Evolutionary conservation across 2,329 filamentous ascomycete species (phyloP).

Genomic region (Verticillium longisporum): DNA sequence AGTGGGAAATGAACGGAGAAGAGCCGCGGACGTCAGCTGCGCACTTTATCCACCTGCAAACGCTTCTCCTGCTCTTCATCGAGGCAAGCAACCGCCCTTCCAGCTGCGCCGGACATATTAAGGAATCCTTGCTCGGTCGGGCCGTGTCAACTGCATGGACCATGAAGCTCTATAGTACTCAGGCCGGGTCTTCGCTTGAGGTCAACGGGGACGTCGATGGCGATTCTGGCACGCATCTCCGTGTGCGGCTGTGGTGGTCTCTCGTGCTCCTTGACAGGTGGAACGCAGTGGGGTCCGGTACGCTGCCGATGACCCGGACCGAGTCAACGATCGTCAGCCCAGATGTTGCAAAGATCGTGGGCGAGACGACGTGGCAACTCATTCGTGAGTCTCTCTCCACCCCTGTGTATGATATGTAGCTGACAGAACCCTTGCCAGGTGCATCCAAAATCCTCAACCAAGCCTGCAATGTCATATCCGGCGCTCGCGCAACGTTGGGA

Average conservation of each 20-base stretch:
- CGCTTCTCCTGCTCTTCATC: conserved; percentile 58
- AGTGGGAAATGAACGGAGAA: conserved; percentile 40
- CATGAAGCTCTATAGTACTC: conserved; percentile 50
- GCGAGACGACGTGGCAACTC: conserved; percentile 57
- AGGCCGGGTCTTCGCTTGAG: conserved; percentile 27
- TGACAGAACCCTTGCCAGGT: conserved; percentile 25
- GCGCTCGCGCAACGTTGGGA: conserved; percentile 7
- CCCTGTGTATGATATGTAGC: background rate
- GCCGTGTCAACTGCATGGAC: conserved; percentile 61
- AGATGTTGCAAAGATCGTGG: conserved; percentile 53
- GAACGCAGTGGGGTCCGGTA: conserved; percentile 62
- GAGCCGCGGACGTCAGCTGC: conserved; percentile 28
- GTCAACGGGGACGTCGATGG: conserved; percentile 36
- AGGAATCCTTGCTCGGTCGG: conserved; percentile 52
- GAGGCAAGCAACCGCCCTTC: conserved; percentile 51
- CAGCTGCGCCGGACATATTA: conserved; percentile 38
- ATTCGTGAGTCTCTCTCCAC: conserved; percentile 44
- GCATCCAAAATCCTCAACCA: conserved; percentile 48
- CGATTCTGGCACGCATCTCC: conserved; percentile 56
- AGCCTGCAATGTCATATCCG: conserved; percentile 28
- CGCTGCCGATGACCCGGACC: conserved; percentile 56
- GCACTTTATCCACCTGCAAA: conserved; percentile 58
- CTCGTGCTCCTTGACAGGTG: conserved; percentile 66
- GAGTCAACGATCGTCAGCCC: conserved; percentile 52
- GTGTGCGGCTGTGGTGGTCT: conserved; percentile 64